phyloP scores from a whole-genome alignment of 2,329 filamentous ascomycete genomes.

The Sporothrix curviconia region DNA sequence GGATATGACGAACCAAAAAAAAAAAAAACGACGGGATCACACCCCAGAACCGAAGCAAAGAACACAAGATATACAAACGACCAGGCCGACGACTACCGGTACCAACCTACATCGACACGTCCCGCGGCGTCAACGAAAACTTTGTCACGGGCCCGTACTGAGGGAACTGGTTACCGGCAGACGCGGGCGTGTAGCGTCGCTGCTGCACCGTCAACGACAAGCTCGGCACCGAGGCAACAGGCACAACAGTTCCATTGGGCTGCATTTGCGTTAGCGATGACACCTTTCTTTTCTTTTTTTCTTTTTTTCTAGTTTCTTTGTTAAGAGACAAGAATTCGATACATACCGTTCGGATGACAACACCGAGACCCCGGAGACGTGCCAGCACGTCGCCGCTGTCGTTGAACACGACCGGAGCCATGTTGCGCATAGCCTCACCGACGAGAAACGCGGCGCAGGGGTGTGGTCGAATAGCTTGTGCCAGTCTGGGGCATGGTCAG shows the following conservation, averaged over 20 bases:
- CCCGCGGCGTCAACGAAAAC: not conserved
- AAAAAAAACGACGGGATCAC: not conserved
- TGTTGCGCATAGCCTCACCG: not conserved
- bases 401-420: not conserved
- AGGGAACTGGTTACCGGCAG: slow-evolving; percentile 21
- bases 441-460: slow-evolving; percentile 23
- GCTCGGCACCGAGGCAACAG: slow-evolving; percentile 27
- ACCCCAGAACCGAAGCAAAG: too few species aligned
- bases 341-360: slow-evolving; percentile 22
- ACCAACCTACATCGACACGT: not conserved
- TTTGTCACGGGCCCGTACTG: slow-evolving; percentile 18
- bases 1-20: not conserved
- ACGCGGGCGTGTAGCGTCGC: slow-evolving; percentile 19
- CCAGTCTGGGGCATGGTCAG: slow-evolving; percentile 33
- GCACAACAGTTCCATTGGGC: slow-evolving; percentile 27
- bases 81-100: too few species aligned
- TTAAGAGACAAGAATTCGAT: not conserved
- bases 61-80: not conserved
- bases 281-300: too few species aligned
- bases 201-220: slow-evolving; percentile 33
- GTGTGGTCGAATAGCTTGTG: slow-evolving; percentile 27
- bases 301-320: too few species aligned
- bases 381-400: slow-evolving; percentile 24
- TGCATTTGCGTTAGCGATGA: too few species aligned
- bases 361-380: slow-evolving; percentile 26